Percentiles rank a stretch among this genome's conserved stretches.
phyloP scores from a whole-genome alignment of 2,329 filamentous ascomycete genomes.

The Zarea fungicola region DNA sequence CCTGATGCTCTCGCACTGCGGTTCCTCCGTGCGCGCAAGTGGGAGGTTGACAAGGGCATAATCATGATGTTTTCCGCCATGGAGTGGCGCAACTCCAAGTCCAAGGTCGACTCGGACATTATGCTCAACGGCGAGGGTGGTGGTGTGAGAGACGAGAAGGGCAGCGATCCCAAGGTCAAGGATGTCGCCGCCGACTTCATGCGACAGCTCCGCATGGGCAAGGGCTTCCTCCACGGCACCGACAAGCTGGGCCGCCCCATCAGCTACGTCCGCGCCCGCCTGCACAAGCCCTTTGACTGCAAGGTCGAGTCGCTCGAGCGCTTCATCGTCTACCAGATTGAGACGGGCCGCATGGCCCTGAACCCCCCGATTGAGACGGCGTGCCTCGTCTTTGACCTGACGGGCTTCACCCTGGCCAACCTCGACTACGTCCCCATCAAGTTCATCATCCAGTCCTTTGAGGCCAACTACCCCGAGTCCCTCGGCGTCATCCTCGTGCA shows the following conservation, averaged over 20 bases:
- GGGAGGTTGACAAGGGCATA: conserved; percentile 34
- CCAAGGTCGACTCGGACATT: conserved; percentile 27
- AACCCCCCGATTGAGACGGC: conserved; percentile 17
- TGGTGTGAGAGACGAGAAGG: conserved; percentile 24
- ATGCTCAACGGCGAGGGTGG: conserved; percentile 29
- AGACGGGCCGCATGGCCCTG: conserved; percentile 22
- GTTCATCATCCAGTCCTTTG: conserved; percentile 75
- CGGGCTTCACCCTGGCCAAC: conserved; percentile 63
- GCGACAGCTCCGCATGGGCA: conserved; percentile 32
- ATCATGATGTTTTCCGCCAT: conserved; percentile 34
- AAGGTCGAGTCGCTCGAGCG: conserved; percentile 30
- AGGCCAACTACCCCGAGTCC: conserved; percentile 72
- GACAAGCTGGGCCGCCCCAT: conserved; percentile 32
- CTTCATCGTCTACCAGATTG: conserved; percentile 36
- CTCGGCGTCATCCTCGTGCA: conserved; percentile 67
- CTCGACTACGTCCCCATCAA: conserved; percentile 75
- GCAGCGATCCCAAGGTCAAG: conserved; percentile 8
- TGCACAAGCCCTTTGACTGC: conserved; percentile 28
- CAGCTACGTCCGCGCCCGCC: conserved; percentile 30
- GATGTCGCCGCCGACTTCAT: conserved; percentile 25
- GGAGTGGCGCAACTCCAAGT: conserved; percentile 31
- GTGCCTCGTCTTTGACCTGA: conserved; percentile 66
- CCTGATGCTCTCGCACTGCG: conserved; percentile 35
- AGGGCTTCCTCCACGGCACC: conserved; percentile 32
- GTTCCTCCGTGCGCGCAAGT: conserved; percentile 36